These are phyloP conservation scores for Limtongia smithiae DNA, from an alignment of 805 yeast genomes.

Conservation along the genomic window DNA sequence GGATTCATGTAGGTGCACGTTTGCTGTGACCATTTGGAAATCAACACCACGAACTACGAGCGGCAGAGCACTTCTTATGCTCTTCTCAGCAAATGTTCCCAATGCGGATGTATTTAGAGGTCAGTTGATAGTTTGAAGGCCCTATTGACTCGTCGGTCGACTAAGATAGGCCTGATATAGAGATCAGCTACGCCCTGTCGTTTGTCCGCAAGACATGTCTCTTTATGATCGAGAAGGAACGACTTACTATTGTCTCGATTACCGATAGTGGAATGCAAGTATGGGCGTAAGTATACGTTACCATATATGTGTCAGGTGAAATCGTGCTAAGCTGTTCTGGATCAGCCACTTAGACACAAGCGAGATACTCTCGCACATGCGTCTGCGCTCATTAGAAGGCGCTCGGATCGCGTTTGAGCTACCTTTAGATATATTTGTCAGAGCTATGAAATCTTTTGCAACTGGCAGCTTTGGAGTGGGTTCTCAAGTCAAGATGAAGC, in stretches of 20 bases:
- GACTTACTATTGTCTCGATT: slow-evolving; percentile 52
- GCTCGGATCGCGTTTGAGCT: slow-evolving; percentile 58
- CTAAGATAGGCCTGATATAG: no score
- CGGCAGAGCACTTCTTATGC: no score
- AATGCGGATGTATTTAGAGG: slow-evolving; percentile 11
- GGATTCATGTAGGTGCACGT: no score
- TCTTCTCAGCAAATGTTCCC: slow-evolving; percentile 11
- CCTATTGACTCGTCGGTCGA: background rate
- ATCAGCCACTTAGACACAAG: slow-evolving; percentile 11
- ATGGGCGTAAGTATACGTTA: slow-evolving; percentile 42
- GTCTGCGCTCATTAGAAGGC: slow-evolving; percentile 39
- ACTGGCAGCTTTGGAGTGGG: slow-evolving; percentile 37
- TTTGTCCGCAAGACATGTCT: slow-evolving; percentile 54
- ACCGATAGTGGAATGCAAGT: slow-evolving; percentile 56
- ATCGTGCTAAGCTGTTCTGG: no score
- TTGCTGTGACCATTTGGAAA: no score
- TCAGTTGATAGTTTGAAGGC: background rate
- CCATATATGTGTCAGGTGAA: background rate
- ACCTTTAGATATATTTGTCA: slow-evolving; percentile 57
- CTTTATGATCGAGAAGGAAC: slow-evolving; percentile 51
- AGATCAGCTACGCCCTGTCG: slow-evolving; percentile 49
- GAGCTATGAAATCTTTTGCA: slow-evolving; percentile 55
- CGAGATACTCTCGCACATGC: slow-evolving; percentile 10
- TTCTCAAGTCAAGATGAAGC: slow-evolving; percentile 26
- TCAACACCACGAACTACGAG: no score